phyloP scores from a whole-genome alignment of 73 alveolate genomes.

The Stentor coeruleus region DNA sequence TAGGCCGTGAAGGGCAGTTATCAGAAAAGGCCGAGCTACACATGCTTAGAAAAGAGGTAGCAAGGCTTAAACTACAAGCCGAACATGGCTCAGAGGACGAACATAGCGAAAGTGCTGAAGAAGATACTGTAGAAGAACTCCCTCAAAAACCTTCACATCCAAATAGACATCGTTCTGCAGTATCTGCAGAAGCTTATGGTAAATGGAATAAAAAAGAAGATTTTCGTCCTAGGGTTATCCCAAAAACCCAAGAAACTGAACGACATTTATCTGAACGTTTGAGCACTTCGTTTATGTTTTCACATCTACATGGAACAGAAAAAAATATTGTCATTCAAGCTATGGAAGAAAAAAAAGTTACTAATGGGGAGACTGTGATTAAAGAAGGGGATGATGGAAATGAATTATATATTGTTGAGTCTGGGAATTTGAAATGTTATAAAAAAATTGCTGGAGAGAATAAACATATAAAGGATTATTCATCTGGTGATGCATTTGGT shows the following conservation, averaged over 20 bases:
- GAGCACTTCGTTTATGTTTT: slow-evolving; percentile 80
- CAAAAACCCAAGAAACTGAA: slow-evolving; percentile 71
- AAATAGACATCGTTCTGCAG: slow-evolving; percentile 39
- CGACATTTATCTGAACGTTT: slow-evolving; percentile 69
- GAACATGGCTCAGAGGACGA: slow-evolving; percentile 31
- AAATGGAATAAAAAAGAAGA: slow-evolving; percentile 76
- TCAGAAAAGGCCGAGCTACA: slow-evolving; percentile 24
- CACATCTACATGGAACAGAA: slow-evolving; percentile 81
- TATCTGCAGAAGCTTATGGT: slow-evolving; percentile 98
- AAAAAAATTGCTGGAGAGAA: slow-evolving; percentile 63
- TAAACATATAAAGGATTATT: slow-evolving; percentile 61
- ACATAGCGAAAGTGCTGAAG: slow-evolving; percentile 30
- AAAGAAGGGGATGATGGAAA: slow-evolving; percentile 97
- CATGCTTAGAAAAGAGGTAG: slow-evolving; percentile 15
- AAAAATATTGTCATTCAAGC: slow-evolving; percentile 81
- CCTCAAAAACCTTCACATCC: neutral
- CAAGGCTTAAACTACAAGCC: slow-evolving; percentile 6
- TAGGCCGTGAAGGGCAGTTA: neutral
- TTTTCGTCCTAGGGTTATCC: slow-evolving; percentile 76
- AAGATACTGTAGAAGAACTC: slow-evolving; percentile 21
- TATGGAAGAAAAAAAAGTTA: slow-evolving; percentile 79
- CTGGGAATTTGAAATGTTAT: slow-evolving; percentile 78
- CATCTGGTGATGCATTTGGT: slow-evolving; percentile 89
- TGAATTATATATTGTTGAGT: slow-evolving; percentile 87
- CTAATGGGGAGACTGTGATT: slow-evolving; percentile 76